Evolutionary conservation across 2,329 filamentous ascomycete genomes (phyloP).

Genomic region (Cordyceps pruinosa): DNA sequence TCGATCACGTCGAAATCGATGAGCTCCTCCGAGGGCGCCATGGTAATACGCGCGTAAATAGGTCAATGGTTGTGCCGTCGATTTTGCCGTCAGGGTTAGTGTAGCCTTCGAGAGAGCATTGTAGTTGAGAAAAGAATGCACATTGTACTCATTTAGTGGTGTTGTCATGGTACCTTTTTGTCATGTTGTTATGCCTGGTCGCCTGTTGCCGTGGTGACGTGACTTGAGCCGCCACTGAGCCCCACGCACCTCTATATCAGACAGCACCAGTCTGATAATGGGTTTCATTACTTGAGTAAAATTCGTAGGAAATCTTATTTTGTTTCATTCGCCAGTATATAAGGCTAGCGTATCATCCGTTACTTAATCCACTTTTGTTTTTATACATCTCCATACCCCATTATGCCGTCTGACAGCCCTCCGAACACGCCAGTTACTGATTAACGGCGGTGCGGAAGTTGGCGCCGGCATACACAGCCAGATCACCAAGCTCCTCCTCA

Average conservation of each 20-base stretch:
- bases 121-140: background rate
- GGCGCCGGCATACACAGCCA: constrained; percentile 84
- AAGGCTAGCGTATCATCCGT: background rate
- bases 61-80: background rate
- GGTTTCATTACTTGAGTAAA: background rate
- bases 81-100: background rate
- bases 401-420: background rate
- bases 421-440: constrained; percentile 52
- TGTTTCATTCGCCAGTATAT: background rate
- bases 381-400: background rate
- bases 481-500: constrained; percentile 93
- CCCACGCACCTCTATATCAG: too few relatives aligned
- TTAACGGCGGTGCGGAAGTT: constrained; percentile 90
- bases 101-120: background rate
- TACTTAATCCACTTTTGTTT: background rate
- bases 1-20: constrained; percentile 90
- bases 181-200: constrained; percentile 6
- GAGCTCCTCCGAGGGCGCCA: constrained; percentile 45
- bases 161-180: background rate
- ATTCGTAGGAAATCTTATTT: background rate
- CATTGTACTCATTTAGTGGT: background rate
- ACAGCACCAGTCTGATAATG: background rate
- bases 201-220: constrained; percentile 13
- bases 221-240: background rate
- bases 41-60: constrained; percentile 20